Conservation (phyloP, 139 green algal species). For the Auxenochlorella pyrenoidosa region DNA sequence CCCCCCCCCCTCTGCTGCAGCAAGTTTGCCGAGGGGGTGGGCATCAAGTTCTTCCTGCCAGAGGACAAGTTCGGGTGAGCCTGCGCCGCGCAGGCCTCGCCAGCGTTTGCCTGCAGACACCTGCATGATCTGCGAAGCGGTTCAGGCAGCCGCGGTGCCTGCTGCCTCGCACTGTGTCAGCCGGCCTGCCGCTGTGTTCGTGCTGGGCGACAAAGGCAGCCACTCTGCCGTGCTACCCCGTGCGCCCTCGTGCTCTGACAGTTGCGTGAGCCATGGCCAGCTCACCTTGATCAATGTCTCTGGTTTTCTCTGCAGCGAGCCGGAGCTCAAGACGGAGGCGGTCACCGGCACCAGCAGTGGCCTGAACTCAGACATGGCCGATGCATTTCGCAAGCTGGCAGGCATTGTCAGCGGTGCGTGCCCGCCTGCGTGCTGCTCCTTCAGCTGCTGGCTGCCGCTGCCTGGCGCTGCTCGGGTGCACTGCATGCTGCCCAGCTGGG, state of each 20-base stretch:
- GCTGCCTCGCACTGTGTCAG: neutral
- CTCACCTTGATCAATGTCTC: no score
- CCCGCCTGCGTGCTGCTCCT: neutral
- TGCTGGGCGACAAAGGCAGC: neutral
- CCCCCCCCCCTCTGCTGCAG: conserved; percentile 29
- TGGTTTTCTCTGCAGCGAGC: neutral
- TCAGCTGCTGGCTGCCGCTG: no score
- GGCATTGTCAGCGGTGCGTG: neutral
- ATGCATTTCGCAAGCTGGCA: conserved; percentile 30
- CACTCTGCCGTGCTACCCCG: no score
- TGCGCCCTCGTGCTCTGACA: no score
- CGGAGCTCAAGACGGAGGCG: neutral
- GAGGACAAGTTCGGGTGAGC: conserved; percentile 70
- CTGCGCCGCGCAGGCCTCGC: neutral
- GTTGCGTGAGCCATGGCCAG: no score
- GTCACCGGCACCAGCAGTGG: neutral
- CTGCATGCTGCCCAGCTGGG: no score
- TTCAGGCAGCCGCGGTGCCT: neutral
- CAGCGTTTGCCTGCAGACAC: neutral
- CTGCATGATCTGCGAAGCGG: neutral
- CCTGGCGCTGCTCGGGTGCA: no score
- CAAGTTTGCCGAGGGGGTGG: conserved; percentile 60
- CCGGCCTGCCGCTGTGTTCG: neutral
- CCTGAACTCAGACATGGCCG: conserved; percentile 6
- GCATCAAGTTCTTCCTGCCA: conserved; percentile 62